A percentile compares a stretch with the other conserved stretches of the same genome.
These are phyloP conservation scores for Colletotrichum brevisporum DNA, from an alignment of 2,329 filamentous ascomycete genomes.

Conservation along the genomic window DNA sequence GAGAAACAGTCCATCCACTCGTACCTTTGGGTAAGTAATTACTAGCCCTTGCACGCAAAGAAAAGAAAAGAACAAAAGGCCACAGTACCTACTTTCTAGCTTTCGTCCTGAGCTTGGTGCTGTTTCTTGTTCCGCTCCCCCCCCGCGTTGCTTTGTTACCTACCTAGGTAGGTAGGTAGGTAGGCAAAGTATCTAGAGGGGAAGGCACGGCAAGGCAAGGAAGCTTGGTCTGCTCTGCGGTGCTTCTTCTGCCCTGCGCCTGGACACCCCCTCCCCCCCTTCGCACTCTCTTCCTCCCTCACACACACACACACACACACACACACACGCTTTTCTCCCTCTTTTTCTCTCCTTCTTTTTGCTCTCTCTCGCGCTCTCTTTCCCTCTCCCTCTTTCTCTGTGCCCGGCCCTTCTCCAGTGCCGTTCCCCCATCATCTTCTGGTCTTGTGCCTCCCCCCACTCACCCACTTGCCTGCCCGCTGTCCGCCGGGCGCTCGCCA, in stretches of 20 bases:
- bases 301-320: too few relatives aligned
- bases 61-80: not conserved
- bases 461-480: too few relatives aligned
- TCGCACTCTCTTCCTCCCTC: not conserved
- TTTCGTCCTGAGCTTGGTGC: constrained; percentile 21
- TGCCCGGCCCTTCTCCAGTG: too few relatives aligned
- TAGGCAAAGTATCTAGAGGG: constrained; percentile 26
- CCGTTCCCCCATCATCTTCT: too few relatives aligned
- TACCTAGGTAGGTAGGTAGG: too few relatives aligned
- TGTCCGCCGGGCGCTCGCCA: too few relatives aligned
- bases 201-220: constrained; percentile 22
- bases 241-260: constrained; percentile 11
- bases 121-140: constrained; percentile 27
- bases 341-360: not conserved
- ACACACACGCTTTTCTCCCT: not conserved
- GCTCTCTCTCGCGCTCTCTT: too few relatives aligned
- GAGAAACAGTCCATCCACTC: not conserved
- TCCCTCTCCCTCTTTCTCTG: too few relatives aligned
- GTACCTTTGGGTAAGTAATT: constrained; percentile 2
- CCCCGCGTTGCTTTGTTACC: constrained; percentile 29
- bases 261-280: not conserved
- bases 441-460: too few relatives aligned
- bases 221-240: constrained; percentile 23
- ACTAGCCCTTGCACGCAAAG: not conserved
- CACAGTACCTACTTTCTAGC: constrained; percentile 25